A percentile compares a stretch with the other conserved stretches of the same genome.
phyloP scores from a whole-genome alignment of 1,139 yeast genomes.

The Spathaspora sp. region DNA sequence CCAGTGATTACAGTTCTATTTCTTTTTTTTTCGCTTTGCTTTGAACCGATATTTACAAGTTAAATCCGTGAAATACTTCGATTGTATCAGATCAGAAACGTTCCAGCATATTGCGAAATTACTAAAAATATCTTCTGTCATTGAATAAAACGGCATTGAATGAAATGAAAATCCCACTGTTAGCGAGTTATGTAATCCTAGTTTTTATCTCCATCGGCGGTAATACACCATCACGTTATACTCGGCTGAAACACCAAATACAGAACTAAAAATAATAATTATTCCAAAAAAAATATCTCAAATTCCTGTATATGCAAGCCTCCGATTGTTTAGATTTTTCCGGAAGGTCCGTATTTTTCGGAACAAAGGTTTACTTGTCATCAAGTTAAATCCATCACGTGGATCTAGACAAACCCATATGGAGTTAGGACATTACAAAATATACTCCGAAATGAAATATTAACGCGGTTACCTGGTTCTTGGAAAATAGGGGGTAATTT shows the following conservation, averaged over 20 bases:
- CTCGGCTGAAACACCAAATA: neutral
- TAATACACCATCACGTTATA: neutral
- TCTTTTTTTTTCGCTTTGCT: too few relatives aligned
- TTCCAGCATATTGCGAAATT: too few relatives aligned
- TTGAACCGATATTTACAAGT: too few relatives aligned
- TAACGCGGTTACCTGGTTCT: neutral
- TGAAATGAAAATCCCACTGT: too few relatives aligned
- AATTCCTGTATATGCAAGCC: neutral
- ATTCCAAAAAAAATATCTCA: neutral
- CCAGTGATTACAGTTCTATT: too few relatives aligned
- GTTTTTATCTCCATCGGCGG: neutral
- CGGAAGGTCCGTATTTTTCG: slow-evolving; percentile 1
- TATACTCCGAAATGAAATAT: neutral
- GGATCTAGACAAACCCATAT: neutral
- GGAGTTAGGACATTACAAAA: neutral
- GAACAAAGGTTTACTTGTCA: neutral
- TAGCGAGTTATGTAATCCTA: too few relatives aligned
- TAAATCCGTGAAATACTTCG: too few relatives aligned
- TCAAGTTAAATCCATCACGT: neutral
- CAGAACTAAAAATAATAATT: neutral
- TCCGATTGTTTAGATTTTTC: neutral
- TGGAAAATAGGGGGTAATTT: too few relatives aligned
- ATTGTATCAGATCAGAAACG: too few relatives aligned
- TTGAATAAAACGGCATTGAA: too few relatives aligned
- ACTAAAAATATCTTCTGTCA: too few relatives aligned